These are phyloP conservation scores for Penstemon davidsonii DNA, from an alignment of 257 asterid species.

Conservation along the genomic window DNA sequence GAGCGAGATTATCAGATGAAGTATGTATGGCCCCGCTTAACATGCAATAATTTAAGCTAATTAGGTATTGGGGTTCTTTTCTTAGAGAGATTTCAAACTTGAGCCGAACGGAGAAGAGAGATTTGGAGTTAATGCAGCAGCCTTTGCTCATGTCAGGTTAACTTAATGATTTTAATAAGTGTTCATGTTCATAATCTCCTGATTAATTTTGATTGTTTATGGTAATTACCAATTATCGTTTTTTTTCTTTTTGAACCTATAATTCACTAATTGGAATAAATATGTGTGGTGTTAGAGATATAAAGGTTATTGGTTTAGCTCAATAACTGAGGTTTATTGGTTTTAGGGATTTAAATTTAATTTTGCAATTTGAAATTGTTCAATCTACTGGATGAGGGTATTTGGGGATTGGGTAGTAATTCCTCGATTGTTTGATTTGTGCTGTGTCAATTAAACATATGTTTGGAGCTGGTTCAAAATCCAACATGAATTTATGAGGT, in stretches of 20 bases:
- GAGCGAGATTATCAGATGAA: not conserved
- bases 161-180: not conserved
- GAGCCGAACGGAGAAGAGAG: not conserved
- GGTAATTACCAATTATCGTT: not conserved
- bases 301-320: not conserved
- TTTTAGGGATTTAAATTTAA: not conserved
- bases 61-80: too few relatives aligned
- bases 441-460: not conserved
- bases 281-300: too few relatives aligned
- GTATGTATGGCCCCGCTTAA: not conserved
- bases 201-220: not conserved
- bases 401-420: not conserved
- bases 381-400: not conserved
- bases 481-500: not conserved
- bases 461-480: not conserved
- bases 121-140: constrained; percentile 41
- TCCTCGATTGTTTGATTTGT: not conserved
- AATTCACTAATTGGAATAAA: not conserved
- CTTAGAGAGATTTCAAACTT: not conserved
- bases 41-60: not conserved
- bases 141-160: constrained; percentile 52
- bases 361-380: not conserved
- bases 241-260: not conserved
- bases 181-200: not conserved
- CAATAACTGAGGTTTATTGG: not conserved